Conservation (phyloP, 805 yeast species). For the Yarrowia alimentaria region DNA sequence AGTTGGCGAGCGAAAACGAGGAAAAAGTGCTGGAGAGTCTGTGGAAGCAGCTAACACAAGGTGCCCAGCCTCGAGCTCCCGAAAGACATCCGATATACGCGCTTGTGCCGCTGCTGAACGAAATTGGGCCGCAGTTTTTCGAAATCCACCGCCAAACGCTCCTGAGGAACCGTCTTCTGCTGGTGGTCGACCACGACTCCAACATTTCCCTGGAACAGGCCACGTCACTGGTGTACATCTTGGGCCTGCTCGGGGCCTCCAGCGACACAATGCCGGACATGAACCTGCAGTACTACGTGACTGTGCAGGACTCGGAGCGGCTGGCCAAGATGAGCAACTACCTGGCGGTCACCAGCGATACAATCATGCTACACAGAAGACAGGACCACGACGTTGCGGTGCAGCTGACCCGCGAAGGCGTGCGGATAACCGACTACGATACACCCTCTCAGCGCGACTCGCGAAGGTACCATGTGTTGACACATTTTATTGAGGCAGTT, state of each 20-base stretch:
- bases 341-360: slow-evolving; percentile 20
- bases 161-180: slow-evolving; percentile 9
- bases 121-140: slow-evolving; percentile 2
- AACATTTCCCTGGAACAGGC: slow-evolving; percentile 13
- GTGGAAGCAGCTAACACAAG: slow-evolving; percentile 1
- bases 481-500: slow-evolving; percentile 19
- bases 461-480: slow-evolving; percentile 17
- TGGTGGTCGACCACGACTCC: slow-evolving; percentile 13
- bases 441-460: slow-evolving; percentile 5
- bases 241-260: slow-evolving; percentile 15
- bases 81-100: slow-evolving; percentile 23
- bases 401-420: neutral
- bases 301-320: slow-evolving; percentile 9
- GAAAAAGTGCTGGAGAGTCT: slow-evolving; percentile 11
- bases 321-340: slow-evolving; percentile 11
- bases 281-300: slow-evolving; percentile 5
- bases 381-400: slow-evolving; percentile 8
- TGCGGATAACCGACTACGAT: slow-evolving; percentile 3
- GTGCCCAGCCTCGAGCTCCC: neutral
- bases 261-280: slow-evolving; percentile 3
- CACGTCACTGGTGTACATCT: slow-evolving; percentile 5
- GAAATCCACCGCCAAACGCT: slow-evolving; percentile 18
- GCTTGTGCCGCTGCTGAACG: slow-evolving; percentile 1
- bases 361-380: slow-evolving; percentile 9
- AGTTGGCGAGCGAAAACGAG: slow-evolving; percentile 5